Base-by-base conservation (phyloP, 192 early-diverging fungal species). In the Entrophospora sp. region DNA sequence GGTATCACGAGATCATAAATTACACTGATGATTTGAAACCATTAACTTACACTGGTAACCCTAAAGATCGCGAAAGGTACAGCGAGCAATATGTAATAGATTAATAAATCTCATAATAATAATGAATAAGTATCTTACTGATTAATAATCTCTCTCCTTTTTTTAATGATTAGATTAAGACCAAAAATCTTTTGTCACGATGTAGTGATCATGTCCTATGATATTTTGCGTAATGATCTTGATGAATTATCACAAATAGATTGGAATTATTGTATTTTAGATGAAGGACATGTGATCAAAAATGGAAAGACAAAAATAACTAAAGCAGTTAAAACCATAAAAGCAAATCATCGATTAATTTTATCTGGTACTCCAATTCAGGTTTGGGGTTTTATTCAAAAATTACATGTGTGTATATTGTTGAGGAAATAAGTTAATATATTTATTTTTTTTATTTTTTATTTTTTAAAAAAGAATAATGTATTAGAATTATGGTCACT, bases 281-380 rank as follows among this genome's bases (percentile, higher is more conserved):
- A 99, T 73, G 97, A 99, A 78, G 97, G 97, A 0, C 97, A 99
- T 69, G 83, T 93, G 27, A 99, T 99, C 76, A 94, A 93, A 69
- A 99, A 98, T 65, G 87, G 90, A 8, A 82, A 85, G 48, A 95
- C 97, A 14, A 95, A 97, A 69, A 84, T 95, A 22, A 97, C 97
- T 5, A 87, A 89, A 68, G 91, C 97, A 0, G 90, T 91, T 38
- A 97, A 97, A 72, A 78, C 86, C n/a, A 71, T 98, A 28, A 79
- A 78, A 37, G 91, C 94, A 0, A 88, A 87, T 34, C 90, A 96
- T 55, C 85, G 95, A 1, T 73, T 98, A 27, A 95, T 99, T 38
- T 79, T 99, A 35, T 97, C 95, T 3, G 97, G 97, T 28, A 99
- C 95, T 20, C 97, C 97, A 0, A 90, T 99, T 61, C 95, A 81